Evolutionary conservation across 1,284 basidiomycete genomes (phyloP), one percentile per base, ranked within the genome.

Genomic region (Cryptococcus deneoformans): DNA sequence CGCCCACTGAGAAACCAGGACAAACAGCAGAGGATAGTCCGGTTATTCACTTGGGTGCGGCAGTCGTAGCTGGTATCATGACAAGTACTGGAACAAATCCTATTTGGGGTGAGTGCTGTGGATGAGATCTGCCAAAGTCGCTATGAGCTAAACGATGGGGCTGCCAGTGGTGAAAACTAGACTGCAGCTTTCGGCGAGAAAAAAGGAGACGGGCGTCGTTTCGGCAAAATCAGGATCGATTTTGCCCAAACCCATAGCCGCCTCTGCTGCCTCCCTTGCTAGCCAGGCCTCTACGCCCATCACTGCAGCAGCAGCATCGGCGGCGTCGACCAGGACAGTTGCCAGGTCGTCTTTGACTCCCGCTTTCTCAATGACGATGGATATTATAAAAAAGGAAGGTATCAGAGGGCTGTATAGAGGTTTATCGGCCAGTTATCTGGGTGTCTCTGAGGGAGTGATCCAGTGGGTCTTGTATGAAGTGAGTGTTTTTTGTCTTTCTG

Each of bases 381-480:
- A 85, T 63, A 97, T 98, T 51, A 71, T 90, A 59, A 80, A 84
- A 45, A 83, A 88, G 61, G 92, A 98, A 74, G 96, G 96, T 0
- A 65, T 95, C 3, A 80, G 84, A 45, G 96, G 95, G 0, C 88
- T 98, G 64, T 99, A 99, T 79, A 91, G 92, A 75, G 96, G 96
- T 3, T 79, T 99, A 48, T 92, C 88, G 63, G 96, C 96, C 50
- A 92, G 89, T 66, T 94, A 97, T 76, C 82, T 99, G 14, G 96
- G 96, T 37, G 95, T 98, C 6, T 90, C 92, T 14, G 96, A 99
- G 77, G 89, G 89, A 3, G 94, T 94, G 20, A 98, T 99, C 56
- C 95, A 98, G 68, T 99, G 96, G 96, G 89, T 90, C 20, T 80
- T 99, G 11, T 99, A 99, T 75, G 96, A 99, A 65, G 74, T 76